Evolutionary conservation across 306 rosid species (phyloP), one percentile per base, ranked within the genome.

Genomic region (Fragaria nilgerrensis): DNA sequence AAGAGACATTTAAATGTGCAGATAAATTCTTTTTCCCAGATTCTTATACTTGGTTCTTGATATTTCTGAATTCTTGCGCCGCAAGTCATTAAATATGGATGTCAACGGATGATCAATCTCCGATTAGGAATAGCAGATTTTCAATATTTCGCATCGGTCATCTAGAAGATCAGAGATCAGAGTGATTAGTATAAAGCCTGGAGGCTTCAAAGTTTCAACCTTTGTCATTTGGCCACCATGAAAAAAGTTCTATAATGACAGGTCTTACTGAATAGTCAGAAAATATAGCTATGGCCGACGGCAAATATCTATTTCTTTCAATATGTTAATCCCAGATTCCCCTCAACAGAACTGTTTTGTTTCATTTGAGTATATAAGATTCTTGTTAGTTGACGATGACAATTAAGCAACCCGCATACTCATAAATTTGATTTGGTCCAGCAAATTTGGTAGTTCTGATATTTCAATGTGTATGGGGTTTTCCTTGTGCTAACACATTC

Each of bases 1-100:
- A 72, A 79, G 78, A 86, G 81, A 84, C 91, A 83, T 87, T 88
- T 84, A 80, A 88, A 89, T 90, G 96, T 92, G 97, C 97, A 92
- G 89, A 86, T 75, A 81, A 84, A 85, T 88, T 87, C 81, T 87
- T 86, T 79, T 72, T 64, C 82, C 72, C 72, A 36, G 48, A 29
- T 62, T 62, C 27, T 19, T 62, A 45, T 43, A 12, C 45, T 6
- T 59, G 13, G 56, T 17, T 29, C n/a, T 14, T 69, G 56, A 58
- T 67, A 58, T 25, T 81, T 68, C 72, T 27, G 10, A 15, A 15
- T 59, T 43, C 65, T 50, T 50, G 62, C 32, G 4, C 19, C 0
- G 27, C 53, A n/a, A n/a, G 68, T 66, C 20, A 20, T 39, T 66
- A 19, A 3, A 5, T 37, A 10, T 66, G 11, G 70, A 20, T 66